A percentile compares a stretch with the other conserved stretches of the same genome.
Evolutionary conservation across 2,329 filamentous ascomycete species (phyloP).

Genomic region (Amesomyces nigricolor): DNA sequence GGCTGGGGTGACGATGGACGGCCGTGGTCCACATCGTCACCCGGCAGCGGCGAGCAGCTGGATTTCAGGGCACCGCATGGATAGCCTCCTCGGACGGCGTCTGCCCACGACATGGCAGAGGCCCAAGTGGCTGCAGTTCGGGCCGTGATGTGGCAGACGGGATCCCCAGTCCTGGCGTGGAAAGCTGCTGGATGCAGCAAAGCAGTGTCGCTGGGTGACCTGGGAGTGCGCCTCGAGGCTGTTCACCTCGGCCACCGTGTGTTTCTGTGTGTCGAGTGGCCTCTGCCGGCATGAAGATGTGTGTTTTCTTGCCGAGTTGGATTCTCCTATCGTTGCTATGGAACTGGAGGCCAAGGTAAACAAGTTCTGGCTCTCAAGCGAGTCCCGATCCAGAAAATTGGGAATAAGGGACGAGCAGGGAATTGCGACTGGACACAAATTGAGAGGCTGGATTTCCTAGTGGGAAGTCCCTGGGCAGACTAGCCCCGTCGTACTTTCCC

Average conservation of each 20-base stretch:
- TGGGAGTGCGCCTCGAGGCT: not conserved
- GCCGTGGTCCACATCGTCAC: not conserved
- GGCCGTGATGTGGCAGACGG: constrained; percentile 16
- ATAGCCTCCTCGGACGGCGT: not conserved
- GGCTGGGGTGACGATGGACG: not conserved
- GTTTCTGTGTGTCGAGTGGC: too few species aligned
- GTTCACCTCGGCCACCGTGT: too few species aligned
- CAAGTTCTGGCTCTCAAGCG: not conserved
- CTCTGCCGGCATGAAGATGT: too few species aligned
- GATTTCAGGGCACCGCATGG: constrained; percentile 8
- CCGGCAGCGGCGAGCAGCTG: not conserved
- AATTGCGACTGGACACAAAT: not conserved
- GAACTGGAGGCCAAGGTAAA: not conserved
- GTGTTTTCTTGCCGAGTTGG: not conserved
- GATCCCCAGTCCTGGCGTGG: constrained; percentile 9
- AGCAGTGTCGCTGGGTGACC: not conserved
- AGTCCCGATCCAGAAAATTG: not conserved
- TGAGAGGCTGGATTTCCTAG: not conserved
- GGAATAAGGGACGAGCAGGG: not conserved
- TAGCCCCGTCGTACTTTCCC: not conserved
- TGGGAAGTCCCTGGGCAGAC: not conserved
- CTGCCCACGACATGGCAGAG: not conserved
- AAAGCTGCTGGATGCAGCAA: not conserved
- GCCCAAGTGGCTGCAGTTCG: constrained; percentile 10
- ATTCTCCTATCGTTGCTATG: not conserved